Evolutionary conservation across 768 basidiomycete species (phyloP).

Genomic region (Mycena latifolia): DNA sequence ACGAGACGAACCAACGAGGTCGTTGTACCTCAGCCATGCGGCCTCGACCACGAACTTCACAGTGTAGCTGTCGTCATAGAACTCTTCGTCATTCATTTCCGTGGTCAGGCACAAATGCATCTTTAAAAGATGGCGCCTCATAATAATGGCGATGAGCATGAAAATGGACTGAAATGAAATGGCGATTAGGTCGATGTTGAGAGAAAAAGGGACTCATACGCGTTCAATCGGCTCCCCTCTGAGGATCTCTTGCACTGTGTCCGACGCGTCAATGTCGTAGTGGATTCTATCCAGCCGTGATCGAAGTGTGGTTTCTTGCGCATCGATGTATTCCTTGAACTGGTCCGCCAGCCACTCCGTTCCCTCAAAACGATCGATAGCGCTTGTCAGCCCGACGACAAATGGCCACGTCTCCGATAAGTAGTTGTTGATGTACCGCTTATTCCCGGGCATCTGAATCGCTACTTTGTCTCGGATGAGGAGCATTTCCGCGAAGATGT

Average conservation of each 20-base stretch:
- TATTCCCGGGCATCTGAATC: slow-evolving; percentile 24
- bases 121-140: too few relatives aligned
- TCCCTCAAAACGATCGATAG: too few relatives aligned
- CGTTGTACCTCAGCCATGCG: slow-evolving; percentile 2
- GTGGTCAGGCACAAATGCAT: too few relatives aligned
- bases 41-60: background rate
- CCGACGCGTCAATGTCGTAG: slow-evolving; percentile 8
- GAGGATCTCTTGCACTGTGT: too few relatives aligned
- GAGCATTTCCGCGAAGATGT: slow-evolving; percentile 24
- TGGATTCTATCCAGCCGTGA: slow-evolving; percentile 8
- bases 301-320: background rate
- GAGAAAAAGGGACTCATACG: background rate
- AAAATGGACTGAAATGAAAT: too few relatives aligned
- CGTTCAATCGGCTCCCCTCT: background rate
- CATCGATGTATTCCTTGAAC: background rate
- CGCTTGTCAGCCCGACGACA: slow-evolving; percentile 7
- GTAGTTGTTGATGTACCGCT: slow-evolving; percentile 29
- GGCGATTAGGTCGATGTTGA: background rate
- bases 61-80: too few relatives aligned
- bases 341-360: background rate
- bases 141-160: too few relatives aligned
- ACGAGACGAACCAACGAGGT: background rate
- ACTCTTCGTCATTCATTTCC: too few relatives aligned
- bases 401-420: background rate
- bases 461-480: slow-evolving; percentile 4